Evolutionary conservation across 2,329 filamentous ascomycete genomes (phyloP).

Genomic region (Pestalotiopsis sp.): DNA sequence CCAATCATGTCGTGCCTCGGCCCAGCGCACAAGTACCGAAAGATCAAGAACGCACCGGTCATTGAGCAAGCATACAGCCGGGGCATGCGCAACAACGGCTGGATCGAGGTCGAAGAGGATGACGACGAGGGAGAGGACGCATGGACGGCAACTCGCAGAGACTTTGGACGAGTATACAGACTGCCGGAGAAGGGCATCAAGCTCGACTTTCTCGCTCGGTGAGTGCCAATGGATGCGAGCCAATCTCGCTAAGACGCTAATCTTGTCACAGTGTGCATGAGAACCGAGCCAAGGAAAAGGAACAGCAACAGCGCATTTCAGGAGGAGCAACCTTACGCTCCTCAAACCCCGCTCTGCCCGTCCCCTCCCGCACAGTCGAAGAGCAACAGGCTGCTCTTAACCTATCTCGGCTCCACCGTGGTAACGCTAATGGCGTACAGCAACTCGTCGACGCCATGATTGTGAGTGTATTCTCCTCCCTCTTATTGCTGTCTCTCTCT

Average conservation of each 20-base stretch:
- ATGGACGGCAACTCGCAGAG: slow-evolving; percentile 58
- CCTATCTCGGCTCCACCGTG: slow-evolving; percentile 56
- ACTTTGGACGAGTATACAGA: slow-evolving; percentile 67
- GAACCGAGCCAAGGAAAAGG: slow-evolving; percentile 22
- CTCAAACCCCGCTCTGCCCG: slow-evolving; percentile 22
- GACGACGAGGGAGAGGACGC: slow-evolving; percentile 57
- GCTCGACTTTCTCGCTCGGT: slow-evolving; percentile 72
- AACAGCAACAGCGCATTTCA: not conserved
- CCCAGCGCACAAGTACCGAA: slow-evolving; percentile 64
- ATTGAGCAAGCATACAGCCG: slow-evolving; percentile 60
- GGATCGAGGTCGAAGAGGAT: slow-evolving; percentile 68
- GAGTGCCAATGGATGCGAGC: slow-evolving; percentile 27
- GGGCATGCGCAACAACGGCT: slow-evolving; percentile 71
- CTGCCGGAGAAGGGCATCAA: slow-evolving; percentile 67
- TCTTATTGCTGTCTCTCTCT: not conserved
- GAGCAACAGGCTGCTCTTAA: slow-evolving; percentile 70
- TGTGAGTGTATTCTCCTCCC: slow-evolving; percentile 48
- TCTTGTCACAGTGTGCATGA: slow-evolving; percentile 29
- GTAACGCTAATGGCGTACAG: slow-evolving; percentile 50
- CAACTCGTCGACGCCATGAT: slow-evolving; percentile 63
- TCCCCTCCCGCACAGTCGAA: slow-evolving; percentile 50
- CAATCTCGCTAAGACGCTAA: slow-evolving; percentile 19
- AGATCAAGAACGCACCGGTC: slow-evolving; percentile 55
- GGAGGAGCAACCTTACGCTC: slow-evolving; percentile 15
- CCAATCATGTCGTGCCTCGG: slow-evolving; percentile 62